Conservation (phyloP, 2,329 filamentous ascomycete species). For the Fusarium chlamydosporum region DNA sequence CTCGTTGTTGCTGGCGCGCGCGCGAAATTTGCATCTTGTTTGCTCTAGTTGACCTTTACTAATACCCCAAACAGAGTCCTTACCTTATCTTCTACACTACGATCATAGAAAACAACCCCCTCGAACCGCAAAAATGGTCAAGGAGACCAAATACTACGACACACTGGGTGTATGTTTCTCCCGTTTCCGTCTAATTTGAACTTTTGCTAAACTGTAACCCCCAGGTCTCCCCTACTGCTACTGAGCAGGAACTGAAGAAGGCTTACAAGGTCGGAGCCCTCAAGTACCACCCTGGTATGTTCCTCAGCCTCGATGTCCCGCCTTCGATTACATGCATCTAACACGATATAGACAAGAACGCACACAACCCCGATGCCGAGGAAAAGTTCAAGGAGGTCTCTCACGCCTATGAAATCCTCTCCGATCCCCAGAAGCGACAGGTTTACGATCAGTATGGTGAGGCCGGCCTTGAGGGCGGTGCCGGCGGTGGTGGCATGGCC, state of each 20-base stretch:
- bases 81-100: slow-evolving; percentile 21
- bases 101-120: slow-evolving; percentile 15
- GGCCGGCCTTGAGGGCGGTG: slow-evolving; percentile 92
- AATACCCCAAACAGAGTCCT: slow-evolving; percentile 42
- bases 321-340: slow-evolving; percentile 15
- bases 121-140: slow-evolving; percentile 73
- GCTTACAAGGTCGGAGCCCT: slow-evolving; percentile 87
- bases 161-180: slow-evolving; percentile 75
- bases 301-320: neutral
- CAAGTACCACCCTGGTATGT: slow-evolving; percentile 86
- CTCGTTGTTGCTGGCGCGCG: slow-evolving; percentile 3
- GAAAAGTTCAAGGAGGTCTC: slow-evolving; percentile 99
- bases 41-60: slow-evolving; percentile 40
- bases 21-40: slow-evolving; percentile 26
- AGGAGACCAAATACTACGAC: slow-evolving; percentile 85
- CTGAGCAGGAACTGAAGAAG: slow-evolving; percentile 90
- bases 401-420: slow-evolving; percentile 94
- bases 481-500: slow-evolving; percentile 85
- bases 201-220: slow-evolving; percentile 37
- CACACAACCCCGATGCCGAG: slow-evolving; percentile 90
- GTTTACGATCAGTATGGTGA: slow-evolving; percentile 98
- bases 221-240: slow-evolving; percentile 82
- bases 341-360: slow-evolving; percentile 85
- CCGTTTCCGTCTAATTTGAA: neutral
- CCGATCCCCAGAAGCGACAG: slow-evolving; percentile 89